Evolutionary conservation across 148 eudicot species (phyloP), one percentile per base, ranked within the genome.

Genomic region (Silene conica): DNA sequence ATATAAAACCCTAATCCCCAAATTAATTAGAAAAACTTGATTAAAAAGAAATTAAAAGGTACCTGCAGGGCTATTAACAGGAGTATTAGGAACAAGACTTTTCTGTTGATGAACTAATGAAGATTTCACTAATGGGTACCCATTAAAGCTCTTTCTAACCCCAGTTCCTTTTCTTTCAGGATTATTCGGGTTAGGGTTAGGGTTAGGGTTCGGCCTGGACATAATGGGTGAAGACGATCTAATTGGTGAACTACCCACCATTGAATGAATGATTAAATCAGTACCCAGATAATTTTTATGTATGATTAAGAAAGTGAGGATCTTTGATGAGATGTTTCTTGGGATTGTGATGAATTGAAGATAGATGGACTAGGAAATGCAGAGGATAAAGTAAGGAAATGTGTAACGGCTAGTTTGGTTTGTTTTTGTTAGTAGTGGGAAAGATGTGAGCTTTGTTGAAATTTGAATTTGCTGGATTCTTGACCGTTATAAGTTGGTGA

Each of bases 31-130:
- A 70, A 56, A 76, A 65, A 13, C 52, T 14, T 60, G 10, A 43
- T 50, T 62, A 57, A 69, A 70, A 10, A 28, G 19, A 72, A 14
- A 5, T 48, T 48, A 68, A 28, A 34, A n/a, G n/a, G 1, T 76
- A 94, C 98, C 98, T 80, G 92, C 82, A 45, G 96, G 89, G 82
- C 92, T 87, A 69, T 91, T 91, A 18, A 85, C 89, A 28, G 94
- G 87, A 62, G 91, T 82, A 20, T 50, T 76, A 63, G 86, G 82
- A 56, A 74, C 59, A 23, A 83, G 81, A 68, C 78, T 48, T 63
- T 80, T 80, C 1, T 82, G 82, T 59, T 77, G 83, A 1, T 83
- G 72, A 73, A 78, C 79, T 41, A 77, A 43, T 10, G 93, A 84
- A 45, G 92, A 88, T 56, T 83, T 88, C 3, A 65, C 34, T 76